Conservation (phyloP, 768 basidiomycete genomes). For the Harrya chromipes region DNA sequence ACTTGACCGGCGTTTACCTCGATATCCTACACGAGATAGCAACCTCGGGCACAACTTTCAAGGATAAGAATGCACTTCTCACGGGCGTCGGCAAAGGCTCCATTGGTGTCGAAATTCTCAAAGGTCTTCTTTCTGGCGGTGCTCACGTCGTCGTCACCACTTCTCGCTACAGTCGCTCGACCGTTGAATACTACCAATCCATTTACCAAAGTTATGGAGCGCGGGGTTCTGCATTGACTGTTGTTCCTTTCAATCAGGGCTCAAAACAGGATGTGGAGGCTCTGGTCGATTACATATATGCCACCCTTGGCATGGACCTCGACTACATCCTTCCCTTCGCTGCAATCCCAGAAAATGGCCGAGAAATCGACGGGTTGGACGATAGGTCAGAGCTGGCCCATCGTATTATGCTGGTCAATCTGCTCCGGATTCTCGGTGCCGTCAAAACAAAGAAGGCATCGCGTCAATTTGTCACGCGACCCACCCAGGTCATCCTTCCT, state of each 20-base stretch:
- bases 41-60: constrained; percentile 96
- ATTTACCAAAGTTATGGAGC: constrained; percentile 96
- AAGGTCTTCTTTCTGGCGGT: constrained; percentile 94
- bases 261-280: constrained; percentile 99
- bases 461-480: constrained; percentile 93
- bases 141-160: constrained; percentile 97
- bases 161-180: constrained; percentile 92
- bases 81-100: constrained; percentile 98
- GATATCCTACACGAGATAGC: constrained; percentile 98
- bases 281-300: constrained; percentile 97
- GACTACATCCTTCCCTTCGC: constrained; percentile 99
- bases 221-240: constrained; percentile 93
- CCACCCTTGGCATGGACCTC: constrained; percentile 90
- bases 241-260: constrained; percentile 99
- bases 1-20: constrained; percentile 92
- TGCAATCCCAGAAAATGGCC: constrained; percentile 96
- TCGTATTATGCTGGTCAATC: constrained; percentile 97
- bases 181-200: constrained; percentile 97
- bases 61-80: constrained; percentile 97
- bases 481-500: constrained; percentile 97
- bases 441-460: constrained; percentile 99
- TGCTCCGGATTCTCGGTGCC: constrained; percentile 92
- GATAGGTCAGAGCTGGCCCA: constrained; percentile 98
- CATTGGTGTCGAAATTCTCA: constrained; percentile 96
- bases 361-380: constrained; percentile 96